phyloP scores from a whole-genome alignment of 768 basidiomycete genomes.

The Auriscalpium orientale region DNA sequence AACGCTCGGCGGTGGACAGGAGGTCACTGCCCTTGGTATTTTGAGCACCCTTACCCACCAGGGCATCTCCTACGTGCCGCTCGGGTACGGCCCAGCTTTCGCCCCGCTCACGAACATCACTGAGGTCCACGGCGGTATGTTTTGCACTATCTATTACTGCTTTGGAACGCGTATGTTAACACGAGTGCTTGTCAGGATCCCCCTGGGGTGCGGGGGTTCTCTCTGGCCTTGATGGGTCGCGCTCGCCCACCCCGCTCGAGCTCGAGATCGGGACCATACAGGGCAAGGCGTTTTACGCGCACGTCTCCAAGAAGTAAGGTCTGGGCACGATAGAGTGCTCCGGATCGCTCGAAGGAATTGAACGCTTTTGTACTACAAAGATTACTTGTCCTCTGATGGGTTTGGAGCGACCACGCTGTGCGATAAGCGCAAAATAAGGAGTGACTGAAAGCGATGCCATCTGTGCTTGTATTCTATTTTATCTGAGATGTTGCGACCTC shows the following conservation, averaged over 20 bases:
- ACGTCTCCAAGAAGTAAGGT: conserved; percentile 24
- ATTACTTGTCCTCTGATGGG: too few relatives aligned
- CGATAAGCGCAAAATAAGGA: too few relatives aligned
- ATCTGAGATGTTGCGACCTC: too few relatives aligned
- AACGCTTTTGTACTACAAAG: too few relatives aligned
- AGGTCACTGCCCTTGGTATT: conserved; percentile 41
- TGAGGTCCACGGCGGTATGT: conserved; percentile 53
- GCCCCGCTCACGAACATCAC: conserved; percentile 31
- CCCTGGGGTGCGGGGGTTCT: conserved; percentile 74
- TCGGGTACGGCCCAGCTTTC: conserved; percentile 54
- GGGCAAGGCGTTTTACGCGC: conserved; percentile 42
- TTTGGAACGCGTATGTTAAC: neutral
- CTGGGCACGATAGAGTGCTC: too few relatives aligned
- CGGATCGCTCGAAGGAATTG: too few relatives aligned
- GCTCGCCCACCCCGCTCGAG: conserved; percentile 43
- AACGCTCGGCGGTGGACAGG: conserved; percentile 74
- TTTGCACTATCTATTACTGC: conserved; percentile 3
- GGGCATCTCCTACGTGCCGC: conserved; percentile 63
- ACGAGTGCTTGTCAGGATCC: conserved; percentile 37
- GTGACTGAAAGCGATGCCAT: too few relatives aligned
- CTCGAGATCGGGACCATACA: conserved; percentile 43
- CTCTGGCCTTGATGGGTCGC: conserved; percentile 37
- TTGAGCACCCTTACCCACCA: conserved; percentile 64
- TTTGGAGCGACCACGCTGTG: too few relatives aligned
- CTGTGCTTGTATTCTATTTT: too few relatives aligned